Conservation (phyloP, 306 rosid genomes). For the Sechiopsis laciniata region DNA sequence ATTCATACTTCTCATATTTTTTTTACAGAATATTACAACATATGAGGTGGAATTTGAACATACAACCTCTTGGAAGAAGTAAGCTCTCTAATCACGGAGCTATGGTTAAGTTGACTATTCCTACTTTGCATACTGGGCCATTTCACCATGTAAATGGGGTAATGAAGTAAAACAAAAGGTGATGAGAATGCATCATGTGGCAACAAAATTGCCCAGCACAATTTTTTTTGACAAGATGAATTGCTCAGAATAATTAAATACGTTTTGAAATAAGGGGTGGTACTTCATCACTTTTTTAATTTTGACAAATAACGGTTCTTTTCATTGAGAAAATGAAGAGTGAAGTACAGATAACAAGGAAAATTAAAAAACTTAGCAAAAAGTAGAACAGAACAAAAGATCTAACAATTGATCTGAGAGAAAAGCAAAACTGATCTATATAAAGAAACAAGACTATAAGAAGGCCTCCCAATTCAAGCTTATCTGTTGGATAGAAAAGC, state of each 20-base stretch:
- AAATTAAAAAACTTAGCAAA: no score
- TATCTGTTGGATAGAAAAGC: no score
- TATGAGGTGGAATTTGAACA: neutral
- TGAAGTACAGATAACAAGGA: no score
- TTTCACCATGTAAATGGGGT: neutral
- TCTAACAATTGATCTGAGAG: no score
- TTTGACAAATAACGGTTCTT: no score
- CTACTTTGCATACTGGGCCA: neutral
- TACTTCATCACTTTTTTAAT: slow-evolving; percentile 20
- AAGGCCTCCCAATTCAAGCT: no score
- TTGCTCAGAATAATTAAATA: neutral
- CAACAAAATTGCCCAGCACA: neutral
- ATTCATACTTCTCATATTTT: neutral
- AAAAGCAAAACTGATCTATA: no score
- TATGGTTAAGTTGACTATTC: neutral
- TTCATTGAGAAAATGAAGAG: no score
- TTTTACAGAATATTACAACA: neutral
- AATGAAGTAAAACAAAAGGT: neutral
- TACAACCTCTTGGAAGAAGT: neutral
- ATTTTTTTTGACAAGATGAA: no score
- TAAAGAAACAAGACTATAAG: no score
- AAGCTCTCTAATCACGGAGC: neutral
- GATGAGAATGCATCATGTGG: neutral
- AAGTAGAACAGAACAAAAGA: no score
- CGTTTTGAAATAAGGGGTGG: neutral